These are phyloP conservation scores for Aspergillus latus DNA, from an alignment of 2,329 filamentous ascomycete species.

Conservation along the genomic window DNA sequence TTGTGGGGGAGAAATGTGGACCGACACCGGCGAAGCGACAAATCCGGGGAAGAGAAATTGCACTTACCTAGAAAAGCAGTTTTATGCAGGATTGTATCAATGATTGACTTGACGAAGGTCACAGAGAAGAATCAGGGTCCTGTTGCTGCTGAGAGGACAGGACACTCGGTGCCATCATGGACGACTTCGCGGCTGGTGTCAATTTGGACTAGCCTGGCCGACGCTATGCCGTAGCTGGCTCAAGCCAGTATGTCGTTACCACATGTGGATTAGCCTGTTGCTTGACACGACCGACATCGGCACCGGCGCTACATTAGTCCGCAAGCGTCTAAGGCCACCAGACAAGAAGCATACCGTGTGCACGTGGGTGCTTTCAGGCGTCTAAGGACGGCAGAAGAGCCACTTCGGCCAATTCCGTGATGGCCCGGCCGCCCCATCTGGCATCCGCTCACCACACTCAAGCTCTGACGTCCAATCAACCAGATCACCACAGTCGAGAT, in stretches of 20 bases:
- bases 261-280: slow-evolving; percentile 2
- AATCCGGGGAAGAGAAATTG: neutral
- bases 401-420: slow-evolving; percentile 8
- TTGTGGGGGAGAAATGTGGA: slow-evolving; percentile 18
- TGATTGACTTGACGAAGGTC: slow-evolving; percentile 2
- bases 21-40: slow-evolving; percentile 2
- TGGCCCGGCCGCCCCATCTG: slow-evolving; percentile 7
- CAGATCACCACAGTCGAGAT: neutral
- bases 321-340: slow-evolving; percentile 2
- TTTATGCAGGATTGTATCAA: slow-evolving; percentile 5
- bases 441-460: neutral
- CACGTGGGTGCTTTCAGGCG: slow-evolving; percentile 7
- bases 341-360: neutral
- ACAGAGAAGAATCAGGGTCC: slow-evolving; percentile 8
- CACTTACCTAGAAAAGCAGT: slow-evolving; percentile 13
- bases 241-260: neutral
- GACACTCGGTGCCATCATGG: slow-evolving; percentile 18
- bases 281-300: neutral
- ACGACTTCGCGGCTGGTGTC: slow-evolving; percentile 15
- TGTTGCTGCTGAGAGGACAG: neutral
- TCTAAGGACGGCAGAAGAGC: slow-evolving; percentile 6
- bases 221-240: slow-evolving; percentile 15
- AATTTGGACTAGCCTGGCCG: slow-evolving; percentile 5
- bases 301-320: slow-evolving; percentile 3
- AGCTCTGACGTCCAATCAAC: neutral